Evolutionary conservation across 2,329 filamentous ascomycete genomes (phyloP).

Genomic region (Cyphellophora europaea): DNA sequence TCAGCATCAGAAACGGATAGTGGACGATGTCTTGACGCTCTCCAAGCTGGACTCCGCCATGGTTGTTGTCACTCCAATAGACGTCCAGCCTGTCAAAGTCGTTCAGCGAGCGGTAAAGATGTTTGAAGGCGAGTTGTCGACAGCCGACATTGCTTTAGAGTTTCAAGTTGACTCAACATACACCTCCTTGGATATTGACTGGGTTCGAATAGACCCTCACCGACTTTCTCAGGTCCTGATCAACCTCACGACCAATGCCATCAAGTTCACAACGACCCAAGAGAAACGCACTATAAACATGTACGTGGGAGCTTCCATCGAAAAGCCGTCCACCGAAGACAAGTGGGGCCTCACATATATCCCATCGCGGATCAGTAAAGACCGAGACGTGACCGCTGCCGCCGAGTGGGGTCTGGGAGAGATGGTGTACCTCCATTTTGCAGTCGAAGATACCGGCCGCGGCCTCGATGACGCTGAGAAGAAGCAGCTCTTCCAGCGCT

Average conservation of each 20-base stretch:
- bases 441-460: slow-evolving; percentile 68
- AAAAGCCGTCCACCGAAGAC: slow-evolving; percentile 34
- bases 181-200: slow-evolving; percentile 48
- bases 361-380: slow-evolving; percentile 19
- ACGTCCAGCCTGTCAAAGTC: slow-evolving; percentile 57
- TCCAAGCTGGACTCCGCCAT: slow-evolving; percentile 70
- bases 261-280: slow-evolving; percentile 65
- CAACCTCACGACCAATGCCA: slow-evolving; percentile 70
- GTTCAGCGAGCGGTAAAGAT: slow-evolving; percentile 63
- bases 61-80: slow-evolving; percentile 61
- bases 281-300: slow-evolving; percentile 36
- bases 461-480: slow-evolving; percentile 63
- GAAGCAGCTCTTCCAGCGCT: slow-evolving; percentile 66
- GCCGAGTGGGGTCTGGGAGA: slow-evolving; percentile 49
- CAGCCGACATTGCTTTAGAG: slow-evolving; percentile 57
- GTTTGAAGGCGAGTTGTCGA: slow-evolving; percentile 66
- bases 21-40: slow-evolving; percentile 65
- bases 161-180: slow-evolving; percentile 57
- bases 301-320: slow-evolving; percentile 40
- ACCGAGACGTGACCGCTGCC: slow-evolving; percentile 26
- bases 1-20: slow-evolving; percentile 69
- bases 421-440: slow-evolving; percentile 58
- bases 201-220: slow-evolving; percentile 62
- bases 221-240: slow-evolving; percentile 70
- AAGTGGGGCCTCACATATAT: slow-evolving; percentile 27